Evolutionary conservation across 768 basidiomycete species (phyloP), one percentile per base, ranked within the genome.

Genomic region (Mrakia hoshinonis): DNA sequence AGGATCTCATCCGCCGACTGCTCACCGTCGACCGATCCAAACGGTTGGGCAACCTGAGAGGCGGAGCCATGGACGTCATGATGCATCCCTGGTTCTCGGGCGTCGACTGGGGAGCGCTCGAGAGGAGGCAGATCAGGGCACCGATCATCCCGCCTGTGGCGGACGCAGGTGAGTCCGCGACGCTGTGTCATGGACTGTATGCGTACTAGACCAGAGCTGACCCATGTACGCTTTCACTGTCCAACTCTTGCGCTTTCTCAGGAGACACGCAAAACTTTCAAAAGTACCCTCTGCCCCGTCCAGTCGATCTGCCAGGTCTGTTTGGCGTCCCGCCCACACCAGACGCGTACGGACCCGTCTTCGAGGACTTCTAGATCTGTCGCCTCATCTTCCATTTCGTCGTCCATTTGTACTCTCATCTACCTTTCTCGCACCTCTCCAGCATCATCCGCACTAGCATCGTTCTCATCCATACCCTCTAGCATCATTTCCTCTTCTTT

Each of bases 11-110:
- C 78, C 85, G 85, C 74, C 88, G 88, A 1, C 90, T 99, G 79
- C 82, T 99, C 65, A 90, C 92, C 72, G 90, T 91, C 12, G 95
- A 99, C 80, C 87, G 93, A 74, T 89, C 86, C 69, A 90, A 94
- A 78, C 86, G 96, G 51, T 81, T 97, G 31, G 95, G 95, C 9
- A 97, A 98, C 78, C 86, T 97, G 81, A 89, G 87, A 52, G 91
- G 92, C 47, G 95, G 93, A 5, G 87, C 93, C 4, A 87, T 91
- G 74, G 95, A 96, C 80, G 86, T 98, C 48, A 84, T 73, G 71
- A 73, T 73, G 71, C 71, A 74, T 34, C 69, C 68, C 20, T 70
- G 65, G 64, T 70, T 70, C 82, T 84, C 88, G 78, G 93, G 92
- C 18, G 92, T 95, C 46, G 91, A 94, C 77, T 95, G 92, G 92